Evolutionary conservation across 2,329 filamentous ascomycete genomes (phyloP), one percentile per base, ranked within the genome.

Genomic region (Ploettnerulaceae sp.): DNA sequence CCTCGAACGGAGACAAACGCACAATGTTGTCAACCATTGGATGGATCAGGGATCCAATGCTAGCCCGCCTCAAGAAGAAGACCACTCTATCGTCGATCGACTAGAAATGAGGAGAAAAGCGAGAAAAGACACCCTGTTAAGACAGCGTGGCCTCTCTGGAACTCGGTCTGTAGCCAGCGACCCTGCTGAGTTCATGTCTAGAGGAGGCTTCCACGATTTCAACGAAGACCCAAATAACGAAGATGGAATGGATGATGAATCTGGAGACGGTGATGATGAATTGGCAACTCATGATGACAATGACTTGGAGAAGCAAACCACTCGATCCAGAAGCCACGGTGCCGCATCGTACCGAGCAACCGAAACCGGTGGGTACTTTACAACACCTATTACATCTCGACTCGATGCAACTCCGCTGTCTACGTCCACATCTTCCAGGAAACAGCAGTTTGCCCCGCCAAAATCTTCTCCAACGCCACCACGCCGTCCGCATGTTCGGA

Each of bases 11-110:
- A 77, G 79, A 28, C 84, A 89, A 63, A 88, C 84, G 1, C 84
- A 85, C 54, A 89, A 83, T 49, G 86, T 88, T 0, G 89, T 96
- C 41, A 82, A 85, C 21, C 83, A 86, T 56, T 96, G 90, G 90
- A 95, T 96, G 86, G 86, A 89, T 34, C 76, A 77, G 53, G 73
- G 81, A 24, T 74, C 72, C 5, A 71, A 71, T 39, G 70, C 72
- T 18, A 72, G 69, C 48, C 75, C 79, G 11, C 80, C 80, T 7
- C 69, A 76, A 50, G 81, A 84, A 57, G 74, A 83, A 57, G 74
- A 81, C 45, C 71, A 71, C 7, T 76, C 74, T 3, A 69, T 79
- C 8, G 68, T 82, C 2, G 77, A 81, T 56, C 70, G 71, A 34
- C 65, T 84, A 1, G 81, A 84, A 58, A 66, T 67, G 47, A 55